A percentile compares a stretch with the other conserved stretches of the same genome.
Conservation (phyloP, 331 rosid genomes). For the Ulmus americana region DNA sequence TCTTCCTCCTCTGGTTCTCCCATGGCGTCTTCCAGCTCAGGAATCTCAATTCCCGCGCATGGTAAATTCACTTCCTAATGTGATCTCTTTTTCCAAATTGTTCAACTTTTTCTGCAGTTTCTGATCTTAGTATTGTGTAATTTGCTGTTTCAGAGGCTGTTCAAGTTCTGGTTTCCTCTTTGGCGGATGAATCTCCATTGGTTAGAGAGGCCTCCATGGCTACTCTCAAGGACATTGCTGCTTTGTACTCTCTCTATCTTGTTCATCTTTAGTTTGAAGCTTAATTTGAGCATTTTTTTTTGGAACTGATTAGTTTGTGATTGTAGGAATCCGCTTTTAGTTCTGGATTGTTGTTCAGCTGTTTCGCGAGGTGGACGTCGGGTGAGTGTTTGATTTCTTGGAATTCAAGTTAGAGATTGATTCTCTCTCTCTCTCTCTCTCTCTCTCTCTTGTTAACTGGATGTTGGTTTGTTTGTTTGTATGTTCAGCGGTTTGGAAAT, state of each 20-base stretch:
- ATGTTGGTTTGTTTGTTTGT: background rate
- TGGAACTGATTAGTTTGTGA: conserved; percentile 11
- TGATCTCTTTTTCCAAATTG: background rate
- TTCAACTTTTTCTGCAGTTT: conserved; percentile 1
- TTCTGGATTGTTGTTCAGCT: conserved; percentile 75
- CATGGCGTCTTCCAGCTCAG: conserved; percentile 61
- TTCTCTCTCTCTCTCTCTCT: background rate
- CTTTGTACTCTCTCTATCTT: conserved; percentile 37
- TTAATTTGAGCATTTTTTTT: background rate
- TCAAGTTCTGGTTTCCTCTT: conserved; percentile 68
- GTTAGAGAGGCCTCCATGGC: conserved; percentile 78
- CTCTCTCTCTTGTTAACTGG: background rate
- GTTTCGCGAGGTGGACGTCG: conserved; percentile 92
- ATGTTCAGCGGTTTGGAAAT: conserved; percentile 78
- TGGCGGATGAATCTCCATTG: conserved; percentile 70
- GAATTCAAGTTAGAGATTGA: conserved; percentile 3
- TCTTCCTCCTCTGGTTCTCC: conserved; percentile 7
- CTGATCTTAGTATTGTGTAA: conserved; percentile 9
- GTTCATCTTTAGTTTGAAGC: background rate
- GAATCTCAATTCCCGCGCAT: conserved; percentile 59
- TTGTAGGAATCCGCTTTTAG: conserved; percentile 64
- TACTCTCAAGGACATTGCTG: conserved; percentile 71
- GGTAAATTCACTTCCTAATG: conserved; percentile 31
- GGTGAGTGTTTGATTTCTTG: conserved; percentile 29
- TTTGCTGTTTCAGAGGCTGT: conserved; percentile 60